Evolutionary conservation across 1,284 basidiomycete species (phyloP).

Genomic region (Mycocalia duriaeana): DNA sequence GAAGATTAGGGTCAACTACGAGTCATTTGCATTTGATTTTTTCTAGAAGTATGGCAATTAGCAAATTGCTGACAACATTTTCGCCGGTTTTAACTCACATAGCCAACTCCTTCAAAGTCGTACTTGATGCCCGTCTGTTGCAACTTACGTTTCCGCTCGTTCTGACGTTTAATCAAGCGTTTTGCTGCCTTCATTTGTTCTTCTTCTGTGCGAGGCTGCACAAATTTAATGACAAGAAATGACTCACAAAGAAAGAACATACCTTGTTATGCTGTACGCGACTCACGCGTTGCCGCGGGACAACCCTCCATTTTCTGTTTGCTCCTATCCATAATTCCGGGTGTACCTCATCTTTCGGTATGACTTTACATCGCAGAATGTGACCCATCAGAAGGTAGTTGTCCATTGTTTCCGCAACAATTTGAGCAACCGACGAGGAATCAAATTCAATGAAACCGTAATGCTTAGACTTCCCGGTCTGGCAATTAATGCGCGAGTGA

Average conservation of each 20-base stretch:
- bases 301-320: slow-evolving; percentile 81
- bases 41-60: no score
- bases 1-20: no score
- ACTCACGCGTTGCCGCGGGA: slow-evolving; percentile 73
- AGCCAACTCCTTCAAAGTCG: slow-evolving; percentile 71
- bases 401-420: slow-evolving; percentile 98
- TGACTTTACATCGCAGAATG: slow-evolving; percentile 83
- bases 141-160: slow-evolving; percentile 75
- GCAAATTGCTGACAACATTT: no score
- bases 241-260: slow-evolving; percentile 10
- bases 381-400: slow-evolving; percentile 96
- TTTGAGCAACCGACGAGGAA: slow-evolving; percentile 84
- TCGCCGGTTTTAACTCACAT: slow-evolving; percentile 58
- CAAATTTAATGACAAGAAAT: not conserved
- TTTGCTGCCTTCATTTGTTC: slow-evolving; percentile 66
- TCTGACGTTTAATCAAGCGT: slow-evolving; percentile 76
- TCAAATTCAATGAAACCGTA: slow-evolving; percentile 97
- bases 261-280: slow-evolving; percentile 82
- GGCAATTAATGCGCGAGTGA: slow-evolving; percentile 1
- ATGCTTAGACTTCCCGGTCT: slow-evolving; percentile 95
- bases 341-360: slow-evolving; percentile 86
- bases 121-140: slow-evolving; percentile 85
- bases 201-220: slow-evolving; percentile 74
- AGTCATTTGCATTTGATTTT: no score
- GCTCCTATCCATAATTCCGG: slow-evolving; percentile 96